Evolutionary conservation across 1,284 basidiomycete species (phyloP), one percentile per base, ranked within the genome.

Genomic region (Phenoliferia sp.): DNA sequence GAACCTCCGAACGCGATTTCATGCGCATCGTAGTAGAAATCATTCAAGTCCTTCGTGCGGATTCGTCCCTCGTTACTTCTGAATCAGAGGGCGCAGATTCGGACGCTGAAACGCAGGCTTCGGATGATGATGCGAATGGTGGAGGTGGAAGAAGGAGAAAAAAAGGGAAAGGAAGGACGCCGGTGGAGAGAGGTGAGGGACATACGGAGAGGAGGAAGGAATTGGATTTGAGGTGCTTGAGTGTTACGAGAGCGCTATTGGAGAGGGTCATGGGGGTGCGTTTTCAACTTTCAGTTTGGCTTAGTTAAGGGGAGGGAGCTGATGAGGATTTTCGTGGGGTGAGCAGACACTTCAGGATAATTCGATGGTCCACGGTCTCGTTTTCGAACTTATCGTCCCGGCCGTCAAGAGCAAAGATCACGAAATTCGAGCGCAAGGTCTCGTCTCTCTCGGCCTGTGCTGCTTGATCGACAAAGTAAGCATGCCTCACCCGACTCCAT

Each of bases 11-110:
- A 80, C 84, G 88, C 16, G 95, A 98, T 77, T 85, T 98, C 60
- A 93, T 98, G 77, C 88, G 92, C 2, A 87, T 99, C 34, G 88
- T 97, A 3, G 94, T 98, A 29, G 95, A 99, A 76, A 88, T 96
- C 29, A 88, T 97, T 3, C 89, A 94, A 62, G 90, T 92, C 69
- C 82, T 95, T 19, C 84, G 92, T 22, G 89, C 91, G 74, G 73
- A 76, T 33, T 75, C 70, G 54, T 68, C 64, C 29, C 72, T 71
- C 34, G 61, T 73, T 19, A 72, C 72, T 17, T 68, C 67, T 3
- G 72, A 74, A 50, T 66, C 66, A 12, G 71, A 75, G 31, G 76
- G 76, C 33, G 81, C 79, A 31, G 84, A 85, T 34, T 73, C 85
- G 4, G 85, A 85, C 1, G 80, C 71, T 59, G 76, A 75, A 34